Evolutionary conservation across 2,329 filamentous ascomycete species (phyloP), one percentile per base, ranked within the genome.

Genomic region (Rosellinia necatrix): DNA sequence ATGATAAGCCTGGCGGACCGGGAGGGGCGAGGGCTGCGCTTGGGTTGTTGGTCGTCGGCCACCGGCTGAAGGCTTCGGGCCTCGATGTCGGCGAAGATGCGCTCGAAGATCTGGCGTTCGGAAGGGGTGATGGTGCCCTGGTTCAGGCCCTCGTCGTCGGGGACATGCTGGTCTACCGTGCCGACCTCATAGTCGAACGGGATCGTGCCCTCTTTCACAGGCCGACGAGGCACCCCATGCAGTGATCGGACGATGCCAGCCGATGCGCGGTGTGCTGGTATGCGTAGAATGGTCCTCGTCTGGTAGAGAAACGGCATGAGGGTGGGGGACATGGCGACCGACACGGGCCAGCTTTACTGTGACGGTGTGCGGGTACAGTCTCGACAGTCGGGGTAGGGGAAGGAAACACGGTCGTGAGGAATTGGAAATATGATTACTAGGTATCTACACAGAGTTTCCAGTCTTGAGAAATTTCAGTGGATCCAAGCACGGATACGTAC

Each of bases 231-330:
- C 6, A 64, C 61, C 8, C 49, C 44, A 55, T 71, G 68, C 15
- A 70, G 37, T 2, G 62, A 62, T 21, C 65, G 66, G 47, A 57
- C 54, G 54, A 61, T 62, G 27, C 47, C 59, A 25, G 46, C 51
- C 29, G 62, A 64, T 38, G 56, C 66, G 58, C 64, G 64, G 32
- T 64, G 65, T 27, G 73, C 68, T 62, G 73, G 43, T 35, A 58
- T 42, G 37, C 66, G 71, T 55, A 76, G 73, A 27, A 88, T 79
- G 0, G 88, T 90, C 56, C 81, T 76, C 4, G 89, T 91, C 62
- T 89, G 86, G 68, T 91, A 91, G 6, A 92, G 78, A 54, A 91
- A 91, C 0, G 87, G 85, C 4, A 86, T 73, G 12, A 85, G 71
- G 6, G 82, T 80, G 2, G 76, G 73, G 12, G 76, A 70, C 76